Evolutionary conservation across 495 filamentous ascomycete genomes (phyloP), one percentile per base, ranked within the genome.

Genomic region (Talaromyces ruber): DNA sequence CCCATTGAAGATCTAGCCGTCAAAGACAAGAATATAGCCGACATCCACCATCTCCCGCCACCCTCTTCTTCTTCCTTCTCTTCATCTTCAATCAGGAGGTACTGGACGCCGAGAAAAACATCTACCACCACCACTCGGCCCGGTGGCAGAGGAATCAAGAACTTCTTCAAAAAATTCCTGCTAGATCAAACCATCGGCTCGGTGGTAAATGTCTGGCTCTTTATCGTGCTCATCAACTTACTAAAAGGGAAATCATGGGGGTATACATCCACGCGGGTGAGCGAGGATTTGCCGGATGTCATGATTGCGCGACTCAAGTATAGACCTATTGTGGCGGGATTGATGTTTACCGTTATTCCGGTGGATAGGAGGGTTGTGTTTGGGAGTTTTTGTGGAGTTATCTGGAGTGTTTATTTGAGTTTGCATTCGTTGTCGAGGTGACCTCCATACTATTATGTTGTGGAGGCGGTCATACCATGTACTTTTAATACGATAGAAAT

Each of bases 401-500:
- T 79, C 24, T 98, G 94, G 94, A 89, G 90, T 1, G 72, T 96
- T 55, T 97, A 92, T 76, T 76, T 97, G 71, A 93, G 91, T 68
- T 71, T 94, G 65, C 73, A 86, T 64, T 80, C 85, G 75, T 32
- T 55, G 2, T 62, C 53, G 25, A 47, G 59, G 29, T 62, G 18
- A 55, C 21, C 26, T 22, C 21, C 21, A 7, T 47, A 25, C 16
- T 1, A 11, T 9, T 1, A 30, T 12, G 3, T 32, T 29, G 6
- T 9, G 6, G 1, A 22, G 14, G 4, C 18, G 12, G 3, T 58
- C 12, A 43, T 43, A 16, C 39, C 16, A 18, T 47, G 16, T 47
- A 18, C 18, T 47, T 47, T 47, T 47, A 18, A 7, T 37, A 47
- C 7, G n/a, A 21, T 21, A 21, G 7, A 4, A 32, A n/a, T 18